Evolutionary conservation across 352 stramenopile species (phyloP), one percentile per base, ranked within the genome.

Genomic region (Globisporangium alternatum): DNA sequence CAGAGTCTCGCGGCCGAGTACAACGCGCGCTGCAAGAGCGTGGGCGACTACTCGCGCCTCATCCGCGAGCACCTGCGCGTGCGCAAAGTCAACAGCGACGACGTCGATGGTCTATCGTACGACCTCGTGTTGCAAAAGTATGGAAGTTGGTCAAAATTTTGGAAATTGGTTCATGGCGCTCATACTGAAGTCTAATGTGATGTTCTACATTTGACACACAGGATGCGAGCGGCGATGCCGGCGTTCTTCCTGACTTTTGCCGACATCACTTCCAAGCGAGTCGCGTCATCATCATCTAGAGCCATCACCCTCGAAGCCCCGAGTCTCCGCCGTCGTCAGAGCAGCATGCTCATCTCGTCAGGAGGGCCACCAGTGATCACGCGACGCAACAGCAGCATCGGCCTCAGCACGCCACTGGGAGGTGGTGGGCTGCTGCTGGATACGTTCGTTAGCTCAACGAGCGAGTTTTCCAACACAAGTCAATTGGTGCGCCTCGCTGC

Each of bases 181-280:
- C 6, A 30, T 6, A 37, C 41, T 28, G 5, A 49, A 12, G 7
- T 17, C 31, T 59, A 13, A 25, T 56, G n/a, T 33, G 7, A 37
- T 57, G 6, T 7, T 57, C 19, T 21, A 19, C 12, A 31, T 48
- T 33, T 48, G 4, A 21, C 9, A 35, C 35, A 22, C 52, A 89
- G 76, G 65, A 81, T 89, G 72, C 77, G 76, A 17, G 72, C 76
- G 33, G 69, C 72, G 5, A 78, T 75, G 61, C 71, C 67, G 3
- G 68, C 57, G 10, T 69, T 83, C 55, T 69, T 74, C 37, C 44
- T 92, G 45, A 86, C 76, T 8, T 83, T 92, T 56, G 73, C 69
- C 9, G 71, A 81, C 58, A 59, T 72, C 10, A 59, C 30, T 21
- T 78, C 76, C 7, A 48, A 28, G 15, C 67, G 57, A 2, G 4